These are phyloP conservation scores for Biancaea sappan DNA, from an alignment of 306 rosid genomes.

Conservation along the genomic window DNA sequence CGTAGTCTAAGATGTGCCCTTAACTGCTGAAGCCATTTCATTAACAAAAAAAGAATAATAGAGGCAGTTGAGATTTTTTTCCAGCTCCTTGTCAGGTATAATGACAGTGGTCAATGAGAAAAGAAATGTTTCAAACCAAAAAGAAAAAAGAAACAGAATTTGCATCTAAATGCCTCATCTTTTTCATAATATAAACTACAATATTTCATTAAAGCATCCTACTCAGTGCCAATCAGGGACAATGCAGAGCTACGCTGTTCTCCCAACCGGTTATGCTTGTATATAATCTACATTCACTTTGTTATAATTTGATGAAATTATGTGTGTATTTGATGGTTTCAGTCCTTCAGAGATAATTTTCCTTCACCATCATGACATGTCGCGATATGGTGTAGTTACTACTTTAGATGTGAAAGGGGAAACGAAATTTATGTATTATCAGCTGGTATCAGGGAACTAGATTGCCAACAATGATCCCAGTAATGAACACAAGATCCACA, in stretches of 20 bases:
- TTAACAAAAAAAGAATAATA: background rate
- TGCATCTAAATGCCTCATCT: background rate
- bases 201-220: background rate
- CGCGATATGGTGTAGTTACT: background rate
- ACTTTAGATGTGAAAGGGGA: background rate
- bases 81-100: too few relatives aligned
- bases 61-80: background rate
- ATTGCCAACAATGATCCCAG: background rate
- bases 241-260: background rate
- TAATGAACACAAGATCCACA: background rate
- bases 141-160: background rate
- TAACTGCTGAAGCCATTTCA: background rate
- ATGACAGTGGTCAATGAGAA: background rate
- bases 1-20: background rate
- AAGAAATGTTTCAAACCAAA: background rate
- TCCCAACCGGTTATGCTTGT: background rate
- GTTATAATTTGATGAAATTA: background rate
- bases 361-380: background rate
- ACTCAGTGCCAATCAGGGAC: background rate
- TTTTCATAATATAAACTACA: background rate
- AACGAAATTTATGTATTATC: background rate
- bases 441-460: background rate
- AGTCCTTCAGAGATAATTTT: background rate
- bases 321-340: constrained; percentile 16
- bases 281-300: background rate